Conservation (phyloP, 2,329 filamentous ascomycete genomes). For the Microdochium paspali region DNA sequence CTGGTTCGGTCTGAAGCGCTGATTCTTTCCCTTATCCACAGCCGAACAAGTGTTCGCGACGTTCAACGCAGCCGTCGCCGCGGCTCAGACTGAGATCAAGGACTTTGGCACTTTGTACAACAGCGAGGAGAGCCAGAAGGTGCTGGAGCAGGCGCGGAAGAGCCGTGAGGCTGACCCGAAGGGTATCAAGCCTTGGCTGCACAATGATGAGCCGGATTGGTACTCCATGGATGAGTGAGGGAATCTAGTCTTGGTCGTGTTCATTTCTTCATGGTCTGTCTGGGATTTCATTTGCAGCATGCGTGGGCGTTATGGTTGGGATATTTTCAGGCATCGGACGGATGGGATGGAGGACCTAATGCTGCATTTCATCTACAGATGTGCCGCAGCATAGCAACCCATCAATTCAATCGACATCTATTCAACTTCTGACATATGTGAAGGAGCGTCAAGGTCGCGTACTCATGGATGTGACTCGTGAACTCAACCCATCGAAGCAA, state of each 20-base stretch:
- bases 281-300: neutral
- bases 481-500: too few relatives aligned
- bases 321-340: too few relatives aligned
- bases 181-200: constrained; percentile 49
- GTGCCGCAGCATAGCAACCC: too few relatives aligned
- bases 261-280: neutral
- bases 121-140: constrained; percentile 34
- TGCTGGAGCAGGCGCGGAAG: constrained; percentile 41
- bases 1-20: too few relatives aligned
- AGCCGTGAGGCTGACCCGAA: constrained; percentile 45
- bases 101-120: constrained; percentile 38
- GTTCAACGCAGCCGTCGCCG: constrained; percentile 36
- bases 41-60: constrained; percentile 38
- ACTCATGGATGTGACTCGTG: too few relatives aligned
- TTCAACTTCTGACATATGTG: too few relatives aligned
- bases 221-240: constrained; percentile 16
- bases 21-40: too few relatives aligned
- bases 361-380: too few relatives aligned
- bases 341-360: too few relatives aligned
- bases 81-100: constrained; percentile 39
- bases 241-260: neutral
- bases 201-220: constrained; percentile 52
- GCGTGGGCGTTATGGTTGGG: neutral
- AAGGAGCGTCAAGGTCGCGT: too few relatives aligned
- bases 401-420: too few relatives aligned